Base-by-base conservation (phyloP, 805 yeast genomes). In the Wickerhamia fluorescens region DNA sequence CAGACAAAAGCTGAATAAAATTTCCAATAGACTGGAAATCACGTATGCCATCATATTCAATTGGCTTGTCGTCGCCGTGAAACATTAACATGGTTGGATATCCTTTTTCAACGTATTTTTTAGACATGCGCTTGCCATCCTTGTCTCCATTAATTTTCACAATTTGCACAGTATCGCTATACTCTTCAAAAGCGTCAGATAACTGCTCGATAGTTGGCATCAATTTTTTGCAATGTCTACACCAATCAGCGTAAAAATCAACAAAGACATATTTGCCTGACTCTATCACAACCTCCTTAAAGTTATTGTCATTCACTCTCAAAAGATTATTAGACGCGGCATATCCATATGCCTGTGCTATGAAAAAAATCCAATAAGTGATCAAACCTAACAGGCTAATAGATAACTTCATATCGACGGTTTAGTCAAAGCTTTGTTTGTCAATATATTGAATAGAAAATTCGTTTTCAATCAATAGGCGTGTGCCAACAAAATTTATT, bases 161-260 rank as follows among this genome's bases (percentile, higher is more conserved):
- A 24, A 75, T 56, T 39, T 69, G 71, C 15, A 75, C 50, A 13
- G 54, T 51, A 11, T 63, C 65, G 4, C 45, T 40, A 24, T 41
- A 36, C 6, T 30, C 40, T 13, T 41, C 49, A 30, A 55, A 64
- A 14, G 42, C 20, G 2, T 51, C 57, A 1, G 58, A 58, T 8
- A 64, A 41, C 41, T 53, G 43, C 29, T 47, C 61, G 42, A 49
- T 44, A 1, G 41, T 41, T 5, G 85, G 85, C 48, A 60, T 63
- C 44, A 78, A 47, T 20, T 58, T 61, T 47, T 71, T 71, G 47
- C 87, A 78, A 49, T 78, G 85, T 20, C 75, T 58, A 51, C 87
- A 78, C 87, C 87, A 78, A 30, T 72, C 75, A 7, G 87, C 83
- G 42, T 69, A 77, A 40, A 70, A 68, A 47, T 66, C 56, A 40